Base-by-base conservation (phyloP, 2,329 filamentous ascomycete species). In the Endoconidiophora laricicola region DNA sequence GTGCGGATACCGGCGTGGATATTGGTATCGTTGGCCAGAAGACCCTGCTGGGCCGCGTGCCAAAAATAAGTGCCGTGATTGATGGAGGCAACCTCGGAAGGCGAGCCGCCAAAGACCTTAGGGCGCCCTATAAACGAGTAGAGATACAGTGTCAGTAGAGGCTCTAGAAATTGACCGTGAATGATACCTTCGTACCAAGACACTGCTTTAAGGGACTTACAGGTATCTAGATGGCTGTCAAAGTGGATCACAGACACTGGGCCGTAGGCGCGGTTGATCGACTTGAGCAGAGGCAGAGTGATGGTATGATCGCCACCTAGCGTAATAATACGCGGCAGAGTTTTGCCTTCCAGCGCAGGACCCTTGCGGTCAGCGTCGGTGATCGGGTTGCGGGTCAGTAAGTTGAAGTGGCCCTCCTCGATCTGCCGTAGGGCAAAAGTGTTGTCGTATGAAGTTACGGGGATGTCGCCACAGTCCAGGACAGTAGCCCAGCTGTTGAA, bases 11-110 rank as follows among this genome's bases (percentile, higher is more conserved):
- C 86, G 14, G 84, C 86, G 62, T 93, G 86, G 64, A 93, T 87
- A 65, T 87, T 90, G 57, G 77, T 82, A 67, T 91, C 83, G 60
- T 91, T 93, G 55, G 72, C 72, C 18, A 93, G 69, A 14, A 91
- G 69, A 2, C 86, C 86, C 61, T 91, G 84, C 65, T 79, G 76
- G 1, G 81, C 67, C 0, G 85, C 86, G 61, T 90, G 83, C 66
- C 81, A 91, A 66, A 93, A 93, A 68, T 91, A 91, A 1, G 85
- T 91, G 40, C 86, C 86, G 66, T 91, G 84, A 66, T 91, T 93
- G 66, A 93, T 80, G 55, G 73, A 73, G 18, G 86, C 85, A 38
- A 79, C 76, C 54, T 87, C 74, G 24, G 77, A 83, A 0, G 86
- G 85, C 0, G 83, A 79, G 26, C 85, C 86, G 48, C 86, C 86